These are phyloP conservation scores for Corchorus capsularis DNA, from an alignment of 345 rosid genomes.

Conservation along the genomic window DNA sequence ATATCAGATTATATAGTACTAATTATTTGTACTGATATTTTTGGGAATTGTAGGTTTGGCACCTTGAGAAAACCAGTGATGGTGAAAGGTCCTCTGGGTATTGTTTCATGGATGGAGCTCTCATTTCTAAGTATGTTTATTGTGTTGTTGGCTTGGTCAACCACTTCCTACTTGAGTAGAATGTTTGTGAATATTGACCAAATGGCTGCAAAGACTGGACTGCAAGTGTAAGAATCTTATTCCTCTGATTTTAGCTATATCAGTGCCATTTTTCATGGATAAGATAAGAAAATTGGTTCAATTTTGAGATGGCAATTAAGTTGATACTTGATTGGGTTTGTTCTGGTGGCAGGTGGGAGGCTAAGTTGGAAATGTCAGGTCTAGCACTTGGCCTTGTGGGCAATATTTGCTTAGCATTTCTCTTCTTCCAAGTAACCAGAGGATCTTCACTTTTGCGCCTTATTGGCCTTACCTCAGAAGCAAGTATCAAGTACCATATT, in stretches of 20 bases:
- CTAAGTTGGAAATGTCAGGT: slow-evolving; percentile 51
- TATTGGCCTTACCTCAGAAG: slow-evolving; percentile 62
- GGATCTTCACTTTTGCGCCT: slow-evolving; percentile 60
- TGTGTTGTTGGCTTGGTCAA: slow-evolving; percentile 51
- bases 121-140: slow-evolving; percentile 57
- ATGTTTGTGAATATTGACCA: slow-evolving; percentile 32
- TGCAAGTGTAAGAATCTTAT: slow-evolving; percentile 35
- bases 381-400: slow-evolving; percentile 56
- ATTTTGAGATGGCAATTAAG: background rate
- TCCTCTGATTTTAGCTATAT: background rate
- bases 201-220: slow-evolving; percentile 13
- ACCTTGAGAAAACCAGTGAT: slow-evolving; percentile 37
- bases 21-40: background rate
- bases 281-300: background rate
- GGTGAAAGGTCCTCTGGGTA: slow-evolving; percentile 65
- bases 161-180: slow-evolving; percentile 40
- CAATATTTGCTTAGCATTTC: slow-evolving; percentile 61
- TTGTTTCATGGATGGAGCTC: slow-evolving; percentile 54
- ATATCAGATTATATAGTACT: background rate
- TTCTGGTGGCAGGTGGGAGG: slow-evolving; percentile 47
- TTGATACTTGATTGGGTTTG: background rate
- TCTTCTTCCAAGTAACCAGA: slow-evolving; percentile 67
- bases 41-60: background rate
- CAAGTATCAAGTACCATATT: slow-evolving; percentile 65
- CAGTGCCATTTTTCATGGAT: background rate